These are phyloP conservation scores for Daldinia loculata DNA, from an alignment of 495 filamentous ascomycete genomes.

Conservation along the genomic window DNA sequence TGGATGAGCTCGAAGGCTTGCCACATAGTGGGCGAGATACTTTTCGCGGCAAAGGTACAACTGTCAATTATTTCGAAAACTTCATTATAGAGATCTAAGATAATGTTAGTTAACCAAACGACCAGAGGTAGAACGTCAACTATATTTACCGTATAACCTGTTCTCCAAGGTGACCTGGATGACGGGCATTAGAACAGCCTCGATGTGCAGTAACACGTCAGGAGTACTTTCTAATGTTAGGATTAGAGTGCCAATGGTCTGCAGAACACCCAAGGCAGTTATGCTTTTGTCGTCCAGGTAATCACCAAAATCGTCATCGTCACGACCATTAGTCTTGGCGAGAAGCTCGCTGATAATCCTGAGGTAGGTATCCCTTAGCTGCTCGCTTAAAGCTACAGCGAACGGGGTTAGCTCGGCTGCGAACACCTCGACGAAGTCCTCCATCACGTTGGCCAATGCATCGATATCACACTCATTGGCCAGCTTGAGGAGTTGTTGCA, in stretches of 20 bases:
- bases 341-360: constrained; percentile 91
- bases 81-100: constrained; percentile 88
- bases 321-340: constrained; percentile 78
- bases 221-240: constrained; percentile 96
- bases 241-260: constrained; percentile 97
- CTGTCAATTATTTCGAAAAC: constrained; percentile 99
- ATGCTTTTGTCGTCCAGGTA: constrained; percentile 99
- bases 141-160: constrained; percentile 79
- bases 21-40: constrained; percentile 97
- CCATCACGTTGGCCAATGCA: constrained; percentile 97
- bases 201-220: constrained; percentile 90
- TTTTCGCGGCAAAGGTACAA: constrained; percentile 98
- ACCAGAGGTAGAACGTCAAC: background rate
- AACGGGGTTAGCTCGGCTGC: constrained; percentile 95
- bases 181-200: constrained; percentile 95
- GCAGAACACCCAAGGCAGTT: constrained; percentile 92
- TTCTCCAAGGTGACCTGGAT: constrained; percentile 96
- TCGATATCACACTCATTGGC: constrained; percentile 97
- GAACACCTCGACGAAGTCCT: constrained; percentile 99
- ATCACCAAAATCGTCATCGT: constrained; percentile 82
- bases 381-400: constrained; percentile 96
- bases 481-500: constrained; percentile 96
- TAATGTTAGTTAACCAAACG: constrained; percentile 36
- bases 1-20: constrained; percentile 96
- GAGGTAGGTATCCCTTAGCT: constrained; percentile 94